phyloP scores from a whole-genome alignment of 345 rosid species.

The Linum usitatissimum region DNA sequence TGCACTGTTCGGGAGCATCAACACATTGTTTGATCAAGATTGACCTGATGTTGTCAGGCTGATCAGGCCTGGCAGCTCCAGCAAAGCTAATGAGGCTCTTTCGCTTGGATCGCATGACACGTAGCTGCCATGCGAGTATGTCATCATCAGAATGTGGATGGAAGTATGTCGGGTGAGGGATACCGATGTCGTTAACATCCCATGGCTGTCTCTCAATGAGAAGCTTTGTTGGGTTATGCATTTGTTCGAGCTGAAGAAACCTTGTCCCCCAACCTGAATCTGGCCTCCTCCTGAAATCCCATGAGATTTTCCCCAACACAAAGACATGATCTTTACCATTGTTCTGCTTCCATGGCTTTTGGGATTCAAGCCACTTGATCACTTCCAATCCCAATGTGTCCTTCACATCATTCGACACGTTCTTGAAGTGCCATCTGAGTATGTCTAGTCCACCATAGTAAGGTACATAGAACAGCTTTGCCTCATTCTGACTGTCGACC shows the following conservation, averaged over 20 bases:
- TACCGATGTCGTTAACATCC: constrained; percentile 62
- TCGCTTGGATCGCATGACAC: constrained; percentile 33
- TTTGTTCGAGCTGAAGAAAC: constrained; percentile 50
- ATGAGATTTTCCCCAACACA: constrained; percentile 71
- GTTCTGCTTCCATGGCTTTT: constrained; percentile 38
- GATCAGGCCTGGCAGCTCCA: constrained; percentile 50
- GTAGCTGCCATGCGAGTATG: constrained; percentile 54
- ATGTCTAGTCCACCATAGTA: constrained; percentile 73
- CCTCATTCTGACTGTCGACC: constrained; percentile 48
- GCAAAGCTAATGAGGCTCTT: constrained; percentile 50
- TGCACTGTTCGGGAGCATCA: constrained; percentile 29
- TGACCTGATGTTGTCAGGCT: constrained; percentile 48
- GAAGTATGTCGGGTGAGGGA: constrained; percentile 77
- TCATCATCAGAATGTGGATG: constrained; percentile 68
- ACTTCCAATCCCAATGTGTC: constrained; percentile 45
- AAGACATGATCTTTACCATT: constrained; percentile 77
- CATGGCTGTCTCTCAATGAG: constrained; percentile 81
- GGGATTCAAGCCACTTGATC: constrained; percentile 58
- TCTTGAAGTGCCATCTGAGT: constrained; percentile 84
- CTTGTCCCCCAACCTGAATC: constrained; percentile 58
- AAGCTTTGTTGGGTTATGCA: constrained; percentile 77
- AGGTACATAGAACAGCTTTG: constrained; percentile 74
- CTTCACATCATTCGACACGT: constrained; percentile 58
- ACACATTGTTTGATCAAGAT: constrained; percentile 49
- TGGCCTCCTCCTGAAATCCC: constrained; percentile 73